Evolutionary conservation across 2,329 filamentous ascomycete genomes (phyloP).

Genomic region (Chrysoporthe austroafricana): DNA sequence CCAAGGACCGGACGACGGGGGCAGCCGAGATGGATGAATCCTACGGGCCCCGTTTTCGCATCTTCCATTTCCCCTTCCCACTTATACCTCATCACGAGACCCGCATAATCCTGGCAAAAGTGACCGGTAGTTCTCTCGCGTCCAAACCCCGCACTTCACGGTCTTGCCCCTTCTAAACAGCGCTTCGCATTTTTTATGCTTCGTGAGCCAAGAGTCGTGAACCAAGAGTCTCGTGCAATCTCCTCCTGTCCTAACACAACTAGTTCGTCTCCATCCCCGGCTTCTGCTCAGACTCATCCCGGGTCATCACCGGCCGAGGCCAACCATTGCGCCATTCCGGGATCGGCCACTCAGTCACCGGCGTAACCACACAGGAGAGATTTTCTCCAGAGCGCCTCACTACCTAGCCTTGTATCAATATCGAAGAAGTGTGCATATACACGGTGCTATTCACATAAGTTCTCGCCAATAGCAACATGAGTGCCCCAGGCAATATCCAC

Average conservation of each 20-base stretch:
- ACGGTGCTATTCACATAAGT: not conserved
- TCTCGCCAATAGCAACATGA: slow-evolving; percentile 8
- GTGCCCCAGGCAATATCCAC: not conserved
- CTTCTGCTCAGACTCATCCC: not conserved
- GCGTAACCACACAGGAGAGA: not conserved
- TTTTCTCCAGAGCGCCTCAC: not conserved
- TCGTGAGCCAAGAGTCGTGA: too few species aligned
- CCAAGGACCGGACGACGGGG: too few species aligned
- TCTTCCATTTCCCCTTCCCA: not conserved
- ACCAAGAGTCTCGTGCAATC: not conserved
- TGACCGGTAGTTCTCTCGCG: not conserved
- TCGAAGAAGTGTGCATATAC: not conserved
- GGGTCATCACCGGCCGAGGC: not conserved
- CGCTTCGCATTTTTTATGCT: not conserved
- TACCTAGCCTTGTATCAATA: not conserved
- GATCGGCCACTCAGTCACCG: slow-evolving; percentile 2
- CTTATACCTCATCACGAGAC: not conserved
- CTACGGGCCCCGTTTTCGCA: not conserved
- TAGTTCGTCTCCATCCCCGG: not conserved
- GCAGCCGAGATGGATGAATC: not conserved
- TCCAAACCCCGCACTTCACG: not conserved
- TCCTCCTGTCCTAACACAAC: not conserved
- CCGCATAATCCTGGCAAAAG: not conserved
- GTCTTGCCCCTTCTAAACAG: not conserved
- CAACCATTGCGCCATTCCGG: not conserved